These are phyloP conservation scores for Striga asiatica DNA, from an alignment of 257 asterid genomes.

Conservation along the genomic window DNA sequence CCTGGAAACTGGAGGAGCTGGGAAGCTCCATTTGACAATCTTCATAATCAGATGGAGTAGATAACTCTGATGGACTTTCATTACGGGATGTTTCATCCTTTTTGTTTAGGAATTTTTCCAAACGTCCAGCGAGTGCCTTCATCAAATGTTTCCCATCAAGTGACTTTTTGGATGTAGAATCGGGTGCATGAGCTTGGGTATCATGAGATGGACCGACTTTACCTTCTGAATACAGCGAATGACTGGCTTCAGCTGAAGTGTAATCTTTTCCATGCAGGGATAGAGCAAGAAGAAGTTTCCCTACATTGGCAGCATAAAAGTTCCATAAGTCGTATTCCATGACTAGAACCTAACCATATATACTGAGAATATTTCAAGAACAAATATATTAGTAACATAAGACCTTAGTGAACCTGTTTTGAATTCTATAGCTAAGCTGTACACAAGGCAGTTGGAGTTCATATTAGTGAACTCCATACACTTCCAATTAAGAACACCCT, in stretches of 20 bases:
- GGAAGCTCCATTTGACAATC: constrained; percentile 28
- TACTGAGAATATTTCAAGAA: not conserved
- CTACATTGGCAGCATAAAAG: constrained; percentile 24
- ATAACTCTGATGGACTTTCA: constrained; percentile 35
- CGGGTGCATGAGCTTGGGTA: constrained; percentile 13
- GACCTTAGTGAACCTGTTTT: no score
- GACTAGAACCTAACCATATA: not conserved
- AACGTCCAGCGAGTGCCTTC: constrained; percentile 49
- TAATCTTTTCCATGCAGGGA: constrained; percentile 54
- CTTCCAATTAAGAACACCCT: not conserved
- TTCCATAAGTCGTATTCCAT: not conserved
- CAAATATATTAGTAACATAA: no score
- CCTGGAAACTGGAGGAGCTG: constrained; percentile 34
- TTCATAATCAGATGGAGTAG: constrained; percentile 44
- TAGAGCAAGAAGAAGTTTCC: constrained; percentile 62
- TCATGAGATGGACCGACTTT: constrained; percentile 23
- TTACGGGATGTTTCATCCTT: constrained; percentile 33
- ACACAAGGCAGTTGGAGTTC: no score
- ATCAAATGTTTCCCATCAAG: constrained; percentile 53
- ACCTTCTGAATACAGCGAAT: constrained; percentile 20
- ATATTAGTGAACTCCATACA: no score
- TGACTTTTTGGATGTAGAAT: constrained; percentile 25
- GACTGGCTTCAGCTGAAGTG: constrained; percentile 15
- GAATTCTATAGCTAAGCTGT: no score
- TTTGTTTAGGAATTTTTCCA: constrained; percentile 54